A percentile compares a stretch with the other conserved stretches of the same genome.
phyloP scores from a whole-genome alignment of 2,329 filamentous ascomycete species.

The Scedosporium dehoogii region DNA sequence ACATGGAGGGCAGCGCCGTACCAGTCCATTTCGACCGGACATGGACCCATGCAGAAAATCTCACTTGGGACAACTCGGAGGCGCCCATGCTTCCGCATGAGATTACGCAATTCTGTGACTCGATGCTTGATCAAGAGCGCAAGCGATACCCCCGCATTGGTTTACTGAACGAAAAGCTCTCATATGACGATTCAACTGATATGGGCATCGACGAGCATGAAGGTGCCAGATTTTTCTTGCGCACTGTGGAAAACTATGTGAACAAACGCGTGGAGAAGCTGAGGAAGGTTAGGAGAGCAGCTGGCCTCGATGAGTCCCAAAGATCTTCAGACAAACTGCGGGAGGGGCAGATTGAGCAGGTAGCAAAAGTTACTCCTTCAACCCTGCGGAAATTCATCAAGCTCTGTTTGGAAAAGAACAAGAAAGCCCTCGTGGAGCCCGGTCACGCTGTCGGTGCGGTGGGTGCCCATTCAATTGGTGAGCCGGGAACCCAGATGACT shows the following conservation, averaged over 20 bases:
- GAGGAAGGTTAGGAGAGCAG: slow-evolving; percentile 37
- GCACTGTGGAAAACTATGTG: slow-evolving; percentile 67
- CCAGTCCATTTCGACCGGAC: slow-evolving; percentile 90
- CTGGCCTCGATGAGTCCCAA: slow-evolving; percentile 34
- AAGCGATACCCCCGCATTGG: slow-evolving; percentile 51
- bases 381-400: slow-evolving; percentile 70
- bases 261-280: slow-evolving; percentile 51
- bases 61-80: slow-evolving; percentile 73
- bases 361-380: slow-evolving; percentile 70
- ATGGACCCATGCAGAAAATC: slow-evolving; percentile 67
- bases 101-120: slow-evolving; percentile 57
- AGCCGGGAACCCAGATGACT: slow-evolving; percentile 98
- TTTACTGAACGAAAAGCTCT: slow-evolving; percentile 52
- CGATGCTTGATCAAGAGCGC: slow-evolving; percentile 58
- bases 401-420: slow-evolving; percentile 81
- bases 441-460: slow-evolving; percentile 94
- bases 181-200: slow-evolving; percentile 61
- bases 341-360: slow-evolving; percentile 50
- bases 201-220: slow-evolving; percentile 69
- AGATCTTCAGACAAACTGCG: slow-evolving; percentile 19
- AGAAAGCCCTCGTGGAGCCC: slow-evolving; percentile 82
- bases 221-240: slow-evolving; percentile 71
- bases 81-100: slow-evolving; percentile 63
- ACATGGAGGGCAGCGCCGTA: slow-evolving; percentile 92
- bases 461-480: slow-evolving; percentile 94